These are phyloP conservation scores for Penicillium atrosanguineum DNA, from an alignment of 495 filamentous ascomycete genomes.

Conservation along the genomic window DNA sequence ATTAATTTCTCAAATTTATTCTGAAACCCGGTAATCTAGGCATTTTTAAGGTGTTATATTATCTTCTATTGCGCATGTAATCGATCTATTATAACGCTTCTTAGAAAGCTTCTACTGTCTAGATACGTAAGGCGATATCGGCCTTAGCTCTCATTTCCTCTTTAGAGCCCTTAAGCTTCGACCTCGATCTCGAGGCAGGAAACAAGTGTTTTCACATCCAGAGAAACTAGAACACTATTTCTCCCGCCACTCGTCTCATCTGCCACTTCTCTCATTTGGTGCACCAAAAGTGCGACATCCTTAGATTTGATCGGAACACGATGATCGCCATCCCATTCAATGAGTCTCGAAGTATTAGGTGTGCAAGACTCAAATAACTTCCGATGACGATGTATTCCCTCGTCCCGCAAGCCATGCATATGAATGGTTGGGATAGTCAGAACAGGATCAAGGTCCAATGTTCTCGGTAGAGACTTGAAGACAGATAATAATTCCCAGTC, in stretches of 20 bases:
- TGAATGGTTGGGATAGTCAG: neutral
- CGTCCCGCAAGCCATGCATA: neutral
- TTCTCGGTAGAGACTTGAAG: too few relatives aligned
- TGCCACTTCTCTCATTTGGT: neutral
- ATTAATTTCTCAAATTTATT: too few relatives aligned
- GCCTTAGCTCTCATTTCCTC: too few relatives aligned
- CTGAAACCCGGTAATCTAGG: too few relatives aligned
- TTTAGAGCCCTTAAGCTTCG: too few relatives aligned
- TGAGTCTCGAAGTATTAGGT: neutral
- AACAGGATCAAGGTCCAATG: neutral
- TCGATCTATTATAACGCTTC: too few relatives aligned
- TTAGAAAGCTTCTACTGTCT: too few relatives aligned
- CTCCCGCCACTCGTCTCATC: neutral
- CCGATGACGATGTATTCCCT: neutral
- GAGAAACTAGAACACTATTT: neutral
- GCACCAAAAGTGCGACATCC: neutral
- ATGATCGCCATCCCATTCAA: constrained; percentile 1
- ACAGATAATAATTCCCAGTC: neutral
- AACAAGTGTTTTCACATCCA: neutral
- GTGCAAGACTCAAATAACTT: neutral
- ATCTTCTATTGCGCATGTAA: too few relatives aligned
- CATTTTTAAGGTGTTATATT: too few relatives aligned
- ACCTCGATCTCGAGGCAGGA: neutral
- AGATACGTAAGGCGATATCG: too few relatives aligned
- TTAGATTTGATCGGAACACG: neutral